These are phyloP conservation scores for Herpetospermum pedunculosum DNA, from an alignment of 306 rosid genomes.

Conservation along the genomic window DNA sequence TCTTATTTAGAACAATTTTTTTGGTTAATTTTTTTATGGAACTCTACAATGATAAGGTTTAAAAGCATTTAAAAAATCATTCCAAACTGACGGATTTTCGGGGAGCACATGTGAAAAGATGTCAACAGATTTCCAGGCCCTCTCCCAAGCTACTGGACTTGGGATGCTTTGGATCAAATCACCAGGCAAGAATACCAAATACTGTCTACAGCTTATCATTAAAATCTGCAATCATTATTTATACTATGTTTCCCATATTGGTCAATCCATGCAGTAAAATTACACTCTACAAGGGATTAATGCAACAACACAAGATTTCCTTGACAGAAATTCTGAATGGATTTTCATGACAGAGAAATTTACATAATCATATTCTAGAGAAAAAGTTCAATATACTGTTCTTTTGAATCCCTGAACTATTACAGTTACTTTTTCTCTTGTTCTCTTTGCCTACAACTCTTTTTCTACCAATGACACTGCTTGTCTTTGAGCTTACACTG, in stretches of 20 bases:
- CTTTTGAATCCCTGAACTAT: conserved; percentile 24
- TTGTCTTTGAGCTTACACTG: conserved; percentile 47
- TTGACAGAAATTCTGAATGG: background rate
- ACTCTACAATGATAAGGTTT: too few relatives aligned
- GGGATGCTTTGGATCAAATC: background rate
- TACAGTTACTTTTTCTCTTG: conserved; percentile 32
- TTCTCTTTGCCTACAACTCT: conserved; percentile 28
- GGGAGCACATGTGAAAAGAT: too few relatives aligned
- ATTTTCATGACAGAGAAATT: background rate
- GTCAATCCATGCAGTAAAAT: background rate
- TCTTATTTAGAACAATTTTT: too few relatives aligned
- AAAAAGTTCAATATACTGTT: conserved; percentile 65
- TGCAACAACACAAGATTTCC: background rate
- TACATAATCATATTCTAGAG: conserved; percentile 38
- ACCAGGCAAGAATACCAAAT: background rate
- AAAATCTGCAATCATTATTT: background rate
- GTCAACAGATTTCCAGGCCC: background rate
- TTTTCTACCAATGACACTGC: conserved; percentile 20
- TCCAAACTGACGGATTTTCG: too few relatives aligned
- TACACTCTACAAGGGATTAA: background rate
- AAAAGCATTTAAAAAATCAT: too few relatives aligned
- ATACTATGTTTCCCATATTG: background rate
- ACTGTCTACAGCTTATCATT: background rate
- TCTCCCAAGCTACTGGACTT: background rate
- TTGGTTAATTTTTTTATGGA: background rate